Conservation (phyloP, 495 filamentous ascomycete species). For the Penicillium roqueforti region DNA sequence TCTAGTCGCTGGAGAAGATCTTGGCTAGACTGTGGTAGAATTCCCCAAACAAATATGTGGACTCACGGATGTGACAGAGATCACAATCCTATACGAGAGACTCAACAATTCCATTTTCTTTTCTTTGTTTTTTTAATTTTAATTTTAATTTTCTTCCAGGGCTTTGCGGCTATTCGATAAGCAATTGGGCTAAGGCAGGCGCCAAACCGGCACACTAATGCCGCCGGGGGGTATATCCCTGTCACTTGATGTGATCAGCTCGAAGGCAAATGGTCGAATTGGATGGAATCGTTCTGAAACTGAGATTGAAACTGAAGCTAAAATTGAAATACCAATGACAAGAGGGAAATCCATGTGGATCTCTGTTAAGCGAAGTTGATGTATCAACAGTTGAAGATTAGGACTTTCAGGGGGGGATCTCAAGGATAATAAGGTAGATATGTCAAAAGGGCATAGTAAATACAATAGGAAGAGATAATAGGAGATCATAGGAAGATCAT, state of each 20-base stretch:
- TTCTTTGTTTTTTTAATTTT: not conserved
- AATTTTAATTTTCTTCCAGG: not conserved
- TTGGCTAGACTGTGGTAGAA: not conserved
- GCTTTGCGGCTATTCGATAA: constrained; percentile 11
- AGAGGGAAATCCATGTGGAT: not conserved
- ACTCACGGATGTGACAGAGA: constrained; percentile 8
- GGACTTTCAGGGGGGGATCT: not conserved
- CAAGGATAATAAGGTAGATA: no score
- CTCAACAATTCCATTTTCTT: constrained; percentile 5
- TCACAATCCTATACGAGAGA: not conserved
- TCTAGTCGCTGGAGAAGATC: constrained; percentile 1
- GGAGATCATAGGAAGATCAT: no score
- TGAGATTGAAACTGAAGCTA: not conserved
- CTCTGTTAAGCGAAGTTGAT: constrained; percentile 1
- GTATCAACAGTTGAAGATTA: constrained; percentile 1
- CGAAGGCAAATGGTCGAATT: no score
- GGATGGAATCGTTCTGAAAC: not conserved
- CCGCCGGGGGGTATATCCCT: constrained; percentile 11
- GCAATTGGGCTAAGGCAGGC: constrained; percentile 5
- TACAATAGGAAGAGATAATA: not conserved
- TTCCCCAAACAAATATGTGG: not conserved
- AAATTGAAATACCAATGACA: not conserved
- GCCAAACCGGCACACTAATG: not conserved
- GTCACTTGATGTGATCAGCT: not conserved
- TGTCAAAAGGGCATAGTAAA: not conserved